Conservation (phyloP, 2,329 filamentous ascomycete genomes). For the Pyricularia pennisetigena region DNA sequence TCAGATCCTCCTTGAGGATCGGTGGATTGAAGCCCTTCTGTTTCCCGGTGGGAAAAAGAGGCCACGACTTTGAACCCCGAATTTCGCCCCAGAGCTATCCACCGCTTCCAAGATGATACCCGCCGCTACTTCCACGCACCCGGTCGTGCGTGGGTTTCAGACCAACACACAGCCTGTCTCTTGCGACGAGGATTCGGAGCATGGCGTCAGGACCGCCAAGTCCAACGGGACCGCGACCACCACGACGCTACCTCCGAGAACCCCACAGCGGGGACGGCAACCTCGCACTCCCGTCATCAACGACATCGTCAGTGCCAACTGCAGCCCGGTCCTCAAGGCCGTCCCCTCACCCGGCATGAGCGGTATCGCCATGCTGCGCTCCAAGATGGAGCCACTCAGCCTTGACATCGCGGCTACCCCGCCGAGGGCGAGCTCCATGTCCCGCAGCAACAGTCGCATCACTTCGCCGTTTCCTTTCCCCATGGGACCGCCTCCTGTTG, state of each 20-base stretch:
- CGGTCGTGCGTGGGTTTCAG: slow-evolving; percentile 46
- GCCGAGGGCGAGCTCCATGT: slow-evolving; percentile 41
- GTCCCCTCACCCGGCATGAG: slow-evolving; percentile 45
- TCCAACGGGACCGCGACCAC: slow-evolving; percentile 6
- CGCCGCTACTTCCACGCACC: slow-evolving; percentile 37
- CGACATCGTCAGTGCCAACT: slow-evolving; percentile 53
- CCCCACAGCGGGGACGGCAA: slow-evolving; percentile 22
- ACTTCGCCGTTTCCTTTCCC: slow-evolving; percentile 11
- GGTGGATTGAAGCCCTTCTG: background rate
- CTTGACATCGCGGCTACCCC: slow-evolving; percentile 40
- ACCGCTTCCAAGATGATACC: slow-evolving; percentile 29
- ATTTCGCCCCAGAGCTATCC: background rate
- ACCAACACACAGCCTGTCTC: slow-evolving; percentile 39
- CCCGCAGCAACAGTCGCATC: slow-evolving; percentile 38
- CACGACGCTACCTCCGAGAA: slow-evolving; percentile 13
- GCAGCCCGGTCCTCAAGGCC: slow-evolving; percentile 47
- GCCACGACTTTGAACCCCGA: background rate
- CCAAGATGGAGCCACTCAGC: slow-evolving; percentile 70
- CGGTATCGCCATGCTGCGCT: slow-evolving; percentile 74
- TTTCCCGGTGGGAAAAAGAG: background rate
- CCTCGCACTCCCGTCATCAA: slow-evolving; percentile 31
- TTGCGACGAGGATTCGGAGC: slow-evolving; percentile 49
- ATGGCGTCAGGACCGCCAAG: slow-evolving; percentile 15
- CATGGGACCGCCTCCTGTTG: background rate
- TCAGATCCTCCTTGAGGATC: background rate